Evolutionary conservation across 2,329 filamentous ascomycete species (phyloP).

Genomic region (Hypoxylon rubiginosum): DNA sequence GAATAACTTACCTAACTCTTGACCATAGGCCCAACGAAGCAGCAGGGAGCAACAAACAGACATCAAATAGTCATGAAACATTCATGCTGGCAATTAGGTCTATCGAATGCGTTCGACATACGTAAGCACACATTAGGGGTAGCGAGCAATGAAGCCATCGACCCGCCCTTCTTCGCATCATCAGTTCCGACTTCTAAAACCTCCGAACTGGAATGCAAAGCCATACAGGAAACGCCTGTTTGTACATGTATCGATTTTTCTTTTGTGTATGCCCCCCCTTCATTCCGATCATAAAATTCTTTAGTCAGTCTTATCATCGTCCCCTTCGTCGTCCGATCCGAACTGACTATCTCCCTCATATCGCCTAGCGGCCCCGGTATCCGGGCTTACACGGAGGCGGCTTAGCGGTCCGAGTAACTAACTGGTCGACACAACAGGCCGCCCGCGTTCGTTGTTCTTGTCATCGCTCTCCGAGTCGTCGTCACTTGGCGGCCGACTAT

Average conservation of each 20-base stretch:
- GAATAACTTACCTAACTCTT: too few relatives aligned
- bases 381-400: conserved; percentile 17
- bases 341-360: conserved; percentile 33
- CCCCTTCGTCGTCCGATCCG: conserved; percentile 29
- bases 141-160: conserved; percentile 16
- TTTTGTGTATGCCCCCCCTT: conserved; percentile 36
- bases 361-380: not conserved
- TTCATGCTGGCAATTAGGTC: conserved; percentile 37
- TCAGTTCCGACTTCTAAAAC: conserved; percentile 10
- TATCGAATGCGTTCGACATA: conserved; percentile 27
- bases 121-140: conserved; percentile 12
- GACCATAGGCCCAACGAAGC: not conserved
- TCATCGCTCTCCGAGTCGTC: conserved; percentile 63
- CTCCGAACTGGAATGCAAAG: conserved; percentile 22
- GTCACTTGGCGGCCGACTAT: conserved; percentile 64
- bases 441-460: conserved; percentile 47
- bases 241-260: conserved; percentile 12
- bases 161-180: conserved; percentile 10
- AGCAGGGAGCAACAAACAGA: not conserved
- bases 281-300: conserved; percentile 8
- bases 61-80: conserved; percentile 22
- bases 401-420: conserved; percentile 44
- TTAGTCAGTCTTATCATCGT: conserved; percentile 18
- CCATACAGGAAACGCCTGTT: conserved; percentile 32
- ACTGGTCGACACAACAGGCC: conserved; percentile 45